A percentile compares a stretch with the other conserved stretches of the same genome.
phyloP scores from a whole-genome alignment of 2,329 filamentous ascomycete species.

The Verticillium nonalfalfae region DNA sequence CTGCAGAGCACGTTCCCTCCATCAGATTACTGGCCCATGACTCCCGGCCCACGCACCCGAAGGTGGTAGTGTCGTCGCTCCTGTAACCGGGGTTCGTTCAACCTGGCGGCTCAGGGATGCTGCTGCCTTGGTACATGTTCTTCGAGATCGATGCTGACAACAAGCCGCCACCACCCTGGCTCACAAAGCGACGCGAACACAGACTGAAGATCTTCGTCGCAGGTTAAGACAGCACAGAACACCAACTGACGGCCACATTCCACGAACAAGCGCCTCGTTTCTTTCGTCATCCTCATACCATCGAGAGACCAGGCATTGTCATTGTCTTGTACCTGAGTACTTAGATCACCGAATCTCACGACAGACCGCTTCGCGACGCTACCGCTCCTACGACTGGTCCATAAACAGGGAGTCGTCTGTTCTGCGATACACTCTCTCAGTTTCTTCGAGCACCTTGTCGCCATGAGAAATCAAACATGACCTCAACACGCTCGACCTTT shows the following conservation, averaged over 20 bases:
- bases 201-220: background rate
- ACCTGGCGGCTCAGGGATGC: background rate
- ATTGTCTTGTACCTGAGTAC: background rate
- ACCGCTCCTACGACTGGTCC: background rate
- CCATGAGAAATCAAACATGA: background rate
- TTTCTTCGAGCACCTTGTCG: background rate
- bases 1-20: background rate
- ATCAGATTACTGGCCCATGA: background rate
- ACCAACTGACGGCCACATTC: background rate
- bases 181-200: background rate
- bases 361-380: background rate
- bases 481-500: background rate
- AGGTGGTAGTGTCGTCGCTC: background rate
- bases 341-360: background rate
- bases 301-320: background rate
- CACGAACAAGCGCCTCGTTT: background rate
- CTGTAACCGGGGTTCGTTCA: background rate
- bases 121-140: background rate
- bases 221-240: background rate
- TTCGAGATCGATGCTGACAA: background rate
- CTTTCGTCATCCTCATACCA: background rate
- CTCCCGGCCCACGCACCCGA: background rate
- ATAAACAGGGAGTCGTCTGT: background rate
- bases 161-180: background rate
- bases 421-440: background rate